phyloP scores from a whole-genome alignment of 2,329 filamentous ascomycete species.

The Penicillium carneum region DNA sequence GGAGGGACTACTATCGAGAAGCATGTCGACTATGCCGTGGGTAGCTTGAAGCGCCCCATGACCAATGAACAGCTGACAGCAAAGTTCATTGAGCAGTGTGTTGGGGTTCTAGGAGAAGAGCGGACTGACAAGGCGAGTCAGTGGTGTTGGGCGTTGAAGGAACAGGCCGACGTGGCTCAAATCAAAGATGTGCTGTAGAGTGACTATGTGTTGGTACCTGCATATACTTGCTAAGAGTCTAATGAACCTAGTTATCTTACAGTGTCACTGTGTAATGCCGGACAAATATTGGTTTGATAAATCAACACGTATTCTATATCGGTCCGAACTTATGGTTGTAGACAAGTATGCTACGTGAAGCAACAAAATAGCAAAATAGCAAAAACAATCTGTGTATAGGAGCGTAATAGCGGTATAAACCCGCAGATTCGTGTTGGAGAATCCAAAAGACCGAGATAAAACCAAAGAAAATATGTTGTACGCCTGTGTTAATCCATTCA shows the following conservation, averaged over 20 bases:
- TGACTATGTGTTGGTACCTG: not conserved
- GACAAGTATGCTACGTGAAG: conserved; percentile 41
- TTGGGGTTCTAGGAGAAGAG: conserved; percentile 51
- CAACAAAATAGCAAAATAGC: conserved; percentile 29
- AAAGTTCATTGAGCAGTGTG: conserved; percentile 61
- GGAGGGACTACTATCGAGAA: conserved; percentile 47
- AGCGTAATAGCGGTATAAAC: conserved; percentile 31
- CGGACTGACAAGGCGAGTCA: conserved; percentile 47
- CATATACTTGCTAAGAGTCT: not conserved
- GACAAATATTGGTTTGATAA: conserved; percentile 1
- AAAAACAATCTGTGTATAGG: conserved; percentile 35
- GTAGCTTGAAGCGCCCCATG: conserved; percentile 59
- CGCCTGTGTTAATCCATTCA: conserved; percentile 42
- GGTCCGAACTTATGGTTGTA: conserved; percentile 30
- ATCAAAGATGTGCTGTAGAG: conserved; percentile 13
- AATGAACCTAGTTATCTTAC: not conserved
- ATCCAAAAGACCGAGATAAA: conserved; percentile 29
- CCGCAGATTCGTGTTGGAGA: conserved; percentile 25
- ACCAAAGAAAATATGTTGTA: conserved; percentile 35
- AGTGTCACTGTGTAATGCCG: not conserved
- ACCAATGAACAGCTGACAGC: conserved; percentile 54
- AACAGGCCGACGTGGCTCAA: conserved; percentile 4
- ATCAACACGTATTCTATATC: conserved; percentile 35
- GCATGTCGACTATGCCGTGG: conserved; percentile 60
- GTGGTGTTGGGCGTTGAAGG: conserved; percentile 43